Base-by-base conservation (phyloP, 306 rosid species). In the Prunus dulcis region DNA sequence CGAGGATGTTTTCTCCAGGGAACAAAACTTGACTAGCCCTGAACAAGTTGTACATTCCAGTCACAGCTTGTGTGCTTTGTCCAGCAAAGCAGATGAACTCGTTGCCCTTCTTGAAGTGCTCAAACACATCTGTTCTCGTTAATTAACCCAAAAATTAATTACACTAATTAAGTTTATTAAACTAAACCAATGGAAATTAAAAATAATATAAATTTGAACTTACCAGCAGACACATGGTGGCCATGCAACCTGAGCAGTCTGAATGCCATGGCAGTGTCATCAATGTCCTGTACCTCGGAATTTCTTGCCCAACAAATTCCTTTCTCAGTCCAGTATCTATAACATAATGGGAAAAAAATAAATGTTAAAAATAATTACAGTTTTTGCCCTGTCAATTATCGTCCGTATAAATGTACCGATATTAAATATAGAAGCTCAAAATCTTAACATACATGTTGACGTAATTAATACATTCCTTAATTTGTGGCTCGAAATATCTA, bases 301-400 rank as follows among this genome's bases (percentile, higher is more conserved):
- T 92, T 85, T 41, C 93, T 82, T n/a, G 97, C 93, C 97, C 98
- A 95, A 50, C 96, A 82, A 56, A 95, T 85, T 50, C 98, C 98
- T 27, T 88, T 87, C 15, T 88, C 90, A 19, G 72, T 87, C 98
- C 98, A 95, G 20, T 83, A 64, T 74, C 98, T 94, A 74, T 27
- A 74, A 52, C 12, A 3, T 60, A 2, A 19, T 8, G 27, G 62
- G 1, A 3, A 56, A 9, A 50, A 15, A 12, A 12, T 3, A 14
- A 14, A 50, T 50, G 19, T 50, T 3, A 50, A 14, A 50, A 50
- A 50, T 14, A 1, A 50, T 50, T 50, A 0, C 14, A 38, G 2
- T 6, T 38, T 38, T 38, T 38, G 2, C 9, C 9, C 1, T 7
- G 5, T 7, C 43, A 38, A 6, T 38, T 38, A 38, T 38, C 0